Base-by-base conservation (phyloP, 805 yeast species). In the Zygosaccharomyces lentus region DNA sequence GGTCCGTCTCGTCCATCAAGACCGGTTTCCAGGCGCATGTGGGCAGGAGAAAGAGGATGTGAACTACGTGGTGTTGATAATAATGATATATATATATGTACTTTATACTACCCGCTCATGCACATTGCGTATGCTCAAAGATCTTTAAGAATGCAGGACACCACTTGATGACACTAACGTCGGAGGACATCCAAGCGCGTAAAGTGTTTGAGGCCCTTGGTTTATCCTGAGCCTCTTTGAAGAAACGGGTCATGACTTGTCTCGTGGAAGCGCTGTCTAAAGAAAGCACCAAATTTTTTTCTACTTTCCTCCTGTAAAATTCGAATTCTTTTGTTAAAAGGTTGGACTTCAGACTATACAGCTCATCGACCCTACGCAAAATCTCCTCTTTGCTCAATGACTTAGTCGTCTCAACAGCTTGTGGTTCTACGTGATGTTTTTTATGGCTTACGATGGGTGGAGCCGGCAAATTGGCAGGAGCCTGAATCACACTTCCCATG, bases 11-110 rank as follows among this genome's bases (percentile, higher is more conserved):
- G 57, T 88, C 96, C 38, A 93, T 93, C 71, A 93, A 95, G 81
- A 87, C 97, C 41, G 99, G 99, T 84, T 93, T 87, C 96, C 96
- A 90, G 76, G 99, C 99, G 59, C 91, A 87, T 65, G 82, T 87
- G 62, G 95, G 96, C 59, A 84, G 85, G 70, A 86, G 91, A 82
- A 86, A 81, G 81, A 84, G 75, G 71, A 73, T 66, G 64, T 59
- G 55, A 56, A 34, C 46, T 41, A 23, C 32, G 39, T 25, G 41
- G 43, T 36, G 41, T 24, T 41, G 35, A 34, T 25, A 42, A 23
- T 38, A 38, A 42, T 35, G 40, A 34, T 43, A 34, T 39, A 36
- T 39, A 41, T 43, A 38, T 45, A 35, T 47, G 50, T 47, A 43
- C 37, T 43, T 43, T 43, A 47, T 45, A 38, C 37, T 38, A 38